Conservation (phyloP, 345 rosid genomes). For the Salix purpurea region DNA sequence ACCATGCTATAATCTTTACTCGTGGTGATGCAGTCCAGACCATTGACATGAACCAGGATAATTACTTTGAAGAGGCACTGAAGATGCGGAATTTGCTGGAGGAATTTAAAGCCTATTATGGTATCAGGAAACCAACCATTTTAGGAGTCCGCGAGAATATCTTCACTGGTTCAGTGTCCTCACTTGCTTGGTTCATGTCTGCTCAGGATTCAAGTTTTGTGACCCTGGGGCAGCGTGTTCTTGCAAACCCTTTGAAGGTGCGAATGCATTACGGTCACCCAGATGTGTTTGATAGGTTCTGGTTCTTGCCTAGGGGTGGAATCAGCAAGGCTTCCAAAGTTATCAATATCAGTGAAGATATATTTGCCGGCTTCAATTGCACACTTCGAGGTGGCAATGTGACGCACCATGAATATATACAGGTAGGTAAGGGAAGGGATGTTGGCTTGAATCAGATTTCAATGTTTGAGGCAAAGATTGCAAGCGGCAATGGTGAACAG, state of each 20-base stretch:
- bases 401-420: constrained; percentile 88
- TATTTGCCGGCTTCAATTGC: constrained; percentile 90
- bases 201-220: constrained; percentile 83
- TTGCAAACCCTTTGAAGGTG: constrained; percentile 82
- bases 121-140: constrained; percentile 82
- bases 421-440: constrained; percentile 91
- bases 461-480: constrained; percentile 86
- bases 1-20: constrained; percentile 90
- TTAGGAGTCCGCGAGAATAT: constrained; percentile 86
- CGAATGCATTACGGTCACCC: constrained; percentile 96
- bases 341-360: constrained; percentile 88
- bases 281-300: constrained; percentile 86
- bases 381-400: constrained; percentile 89
- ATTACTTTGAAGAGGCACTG: constrained; percentile 84
- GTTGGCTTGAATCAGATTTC: constrained; percentile 87
- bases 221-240: constrained; percentile 89
- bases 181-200: constrained; percentile 95
- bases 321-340: constrained; percentile 86
- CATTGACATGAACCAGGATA: constrained; percentile 96
- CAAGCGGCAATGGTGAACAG: constrained; percentile 95
- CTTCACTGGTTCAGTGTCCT: constrained; percentile 90
- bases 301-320: constrained; percentile 87
- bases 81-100: constrained; percentile 91
- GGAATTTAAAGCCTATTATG: constrained; percentile 59
- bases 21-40: constrained; percentile 94